Conservation (phyloP, 2,329 filamentous ascomycete species). For the Ophiostoma sp. region DNA sequence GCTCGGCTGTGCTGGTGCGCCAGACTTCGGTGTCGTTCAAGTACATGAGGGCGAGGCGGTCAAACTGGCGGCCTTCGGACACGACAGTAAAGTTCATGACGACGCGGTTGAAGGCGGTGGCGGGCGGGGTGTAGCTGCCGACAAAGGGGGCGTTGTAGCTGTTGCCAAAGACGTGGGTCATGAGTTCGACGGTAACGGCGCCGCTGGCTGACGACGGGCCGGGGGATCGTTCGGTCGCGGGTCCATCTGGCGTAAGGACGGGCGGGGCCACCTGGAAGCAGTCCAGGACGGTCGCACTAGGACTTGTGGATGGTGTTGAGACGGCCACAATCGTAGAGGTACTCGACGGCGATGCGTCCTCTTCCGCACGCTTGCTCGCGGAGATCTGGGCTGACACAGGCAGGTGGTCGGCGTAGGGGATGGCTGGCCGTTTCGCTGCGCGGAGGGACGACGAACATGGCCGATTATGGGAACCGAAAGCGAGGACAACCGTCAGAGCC, state of each 20-base stretch:
- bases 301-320: constrained; percentile 27
- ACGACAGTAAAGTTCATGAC: constrained; percentile 74
- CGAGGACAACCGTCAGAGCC: not conserved
- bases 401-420: not conserved
- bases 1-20: constrained; percentile 79
- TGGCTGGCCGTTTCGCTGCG: not conserved
- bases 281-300: constrained; percentile 47
- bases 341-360: constrained; percentile 22
- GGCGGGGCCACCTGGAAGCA: constrained; percentile 71
- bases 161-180: constrained; percentile 68
- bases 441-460: not conserved
- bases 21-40: constrained; percentile 78
- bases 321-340: constrained; percentile 23
- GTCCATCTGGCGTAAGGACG: constrained; percentile 53
- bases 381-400: not conserved
- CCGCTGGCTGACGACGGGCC: constrained; percentile 28
- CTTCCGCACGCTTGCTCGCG: constrained; percentile 3
- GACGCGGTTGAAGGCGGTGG: constrained; percentile 71
- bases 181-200: constrained; percentile 59
- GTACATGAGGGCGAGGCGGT: constrained; percentile 74
- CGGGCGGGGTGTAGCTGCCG: constrained; percentile 65
- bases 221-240: constrained; percentile 34
- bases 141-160: constrained; percentile 75
- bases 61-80: constrained; percentile 71
- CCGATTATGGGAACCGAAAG: not conserved